Evolutionary conservation across 2,329 filamentous ascomycete species (phyloP).

Genomic region (Fusarium sp.): DNA sequence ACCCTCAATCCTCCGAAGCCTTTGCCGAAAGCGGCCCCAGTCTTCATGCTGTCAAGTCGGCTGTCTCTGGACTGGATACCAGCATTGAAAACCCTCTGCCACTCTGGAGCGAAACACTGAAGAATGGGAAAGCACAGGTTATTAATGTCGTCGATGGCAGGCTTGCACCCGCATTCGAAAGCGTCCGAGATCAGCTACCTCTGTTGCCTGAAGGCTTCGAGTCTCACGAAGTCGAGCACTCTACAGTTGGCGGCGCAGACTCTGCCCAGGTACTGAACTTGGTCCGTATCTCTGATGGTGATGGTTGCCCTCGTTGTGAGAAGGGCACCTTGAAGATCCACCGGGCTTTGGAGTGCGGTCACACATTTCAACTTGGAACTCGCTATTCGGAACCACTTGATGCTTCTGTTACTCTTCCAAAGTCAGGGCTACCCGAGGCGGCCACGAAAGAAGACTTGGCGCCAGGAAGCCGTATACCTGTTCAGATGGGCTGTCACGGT

Average conservation of each 20-base stretch:
- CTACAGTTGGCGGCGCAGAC: constrained; percentile 51
- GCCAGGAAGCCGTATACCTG: constrained; percentile 60
- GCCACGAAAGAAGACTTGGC: constrained; percentile 24
- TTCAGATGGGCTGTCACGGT: constrained; percentile 97
- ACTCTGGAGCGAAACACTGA: constrained; percentile 64
- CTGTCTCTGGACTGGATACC: constrained; percentile 78
- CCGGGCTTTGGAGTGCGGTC: constrained; percentile 89
- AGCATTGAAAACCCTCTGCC: constrained; percentile 73
- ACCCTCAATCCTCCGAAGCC: constrained; percentile 58
- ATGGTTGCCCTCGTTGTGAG: constrained; percentile 80
- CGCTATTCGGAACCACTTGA: constrained; percentile 85
- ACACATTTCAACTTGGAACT: constrained; percentile 94
- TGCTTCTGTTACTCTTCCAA: constrained; percentile 68
- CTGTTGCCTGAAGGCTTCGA: constrained; percentile 41
- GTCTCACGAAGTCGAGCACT: constrained; percentile 38
- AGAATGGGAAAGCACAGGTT: constrained; percentile 39
- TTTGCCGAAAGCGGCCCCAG: constrained; percentile 59
- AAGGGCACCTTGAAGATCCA: constrained; percentile 74
- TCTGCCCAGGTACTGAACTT: constrained; percentile 68
- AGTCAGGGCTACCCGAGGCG: constrained; percentile 30
- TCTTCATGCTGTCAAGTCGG: constrained; percentile 73
- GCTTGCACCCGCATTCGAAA: constrained; percentile 47
- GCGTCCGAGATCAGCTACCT: constrained; percentile 45
- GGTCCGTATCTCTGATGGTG: constrained; percentile 75
- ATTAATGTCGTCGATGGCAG: constrained; percentile 57